A percentile compares a stretch with the other conserved stretches of the same genome.
phyloP scores from a whole-genome alignment of 768 basidiomycete species.

The Hypsizygus marmoreus region DNA sequence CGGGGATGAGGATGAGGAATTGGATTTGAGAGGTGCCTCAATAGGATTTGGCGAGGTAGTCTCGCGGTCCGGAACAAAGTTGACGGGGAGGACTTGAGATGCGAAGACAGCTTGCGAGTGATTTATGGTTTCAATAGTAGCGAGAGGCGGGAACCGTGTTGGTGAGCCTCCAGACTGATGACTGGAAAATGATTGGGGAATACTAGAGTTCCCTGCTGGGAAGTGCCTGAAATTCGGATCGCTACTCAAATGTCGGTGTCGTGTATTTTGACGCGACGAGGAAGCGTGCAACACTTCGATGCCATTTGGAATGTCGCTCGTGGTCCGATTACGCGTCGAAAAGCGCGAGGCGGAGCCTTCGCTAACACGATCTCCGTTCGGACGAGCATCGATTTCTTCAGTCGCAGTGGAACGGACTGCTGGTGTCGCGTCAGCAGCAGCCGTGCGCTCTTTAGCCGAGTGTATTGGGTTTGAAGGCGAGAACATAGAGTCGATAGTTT shows the following conservation, averaged over 20 bases:
- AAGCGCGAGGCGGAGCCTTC: too few relatives aligned
- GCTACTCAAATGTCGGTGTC: too few relatives aligned
- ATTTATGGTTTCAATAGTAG: neutral
- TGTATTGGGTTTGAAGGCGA: neutral
- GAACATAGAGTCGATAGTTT: slow-evolving; percentile 2
- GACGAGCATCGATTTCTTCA: too few relatives aligned
- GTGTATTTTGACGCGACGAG: too few relatives aligned
- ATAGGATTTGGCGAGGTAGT: slow-evolving; percentile 2
- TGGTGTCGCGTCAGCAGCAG: neutral
- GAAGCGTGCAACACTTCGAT: too few relatives aligned
- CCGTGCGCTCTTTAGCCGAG: too few relatives aligned
- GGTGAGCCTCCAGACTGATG: slow-evolving; percentile 7
- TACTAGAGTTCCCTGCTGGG: slow-evolving; percentile 22
- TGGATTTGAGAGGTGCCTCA: too few relatives aligned
- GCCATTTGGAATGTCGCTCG: too few relatives aligned
- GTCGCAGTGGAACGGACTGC: too few relatives aligned
- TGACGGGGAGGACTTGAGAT: neutral
- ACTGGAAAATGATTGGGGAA: slow-evolving; percentile 22
- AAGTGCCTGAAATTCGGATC: slow-evolving; percentile 35
- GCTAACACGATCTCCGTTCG: too few relatives aligned
- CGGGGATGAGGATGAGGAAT: too few relatives aligned
- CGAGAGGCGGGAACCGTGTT: slow-evolving; percentile 10
- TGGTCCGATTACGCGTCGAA: too few relatives aligned
- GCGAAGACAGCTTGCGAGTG: neutral
- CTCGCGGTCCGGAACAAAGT: neutral